Conservation (phyloP, 352 stramenopile genomes). For the Phytopythium oedochilum region DNA sequence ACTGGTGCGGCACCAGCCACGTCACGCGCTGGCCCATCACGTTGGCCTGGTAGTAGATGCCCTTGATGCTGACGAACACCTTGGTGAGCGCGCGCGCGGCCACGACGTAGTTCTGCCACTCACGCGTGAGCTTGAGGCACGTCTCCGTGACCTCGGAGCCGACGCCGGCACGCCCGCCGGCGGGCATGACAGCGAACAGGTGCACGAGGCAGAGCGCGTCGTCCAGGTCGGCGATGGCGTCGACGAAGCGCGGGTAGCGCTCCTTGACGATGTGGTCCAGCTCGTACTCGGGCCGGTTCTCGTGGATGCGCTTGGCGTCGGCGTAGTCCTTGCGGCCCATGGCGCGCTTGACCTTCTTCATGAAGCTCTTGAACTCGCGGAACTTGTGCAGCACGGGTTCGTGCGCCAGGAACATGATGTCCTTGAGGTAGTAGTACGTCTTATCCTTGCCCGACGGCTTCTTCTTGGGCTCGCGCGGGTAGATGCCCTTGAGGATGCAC, state of each 20-base stretch:
- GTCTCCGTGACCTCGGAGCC: conserved; percentile 84
- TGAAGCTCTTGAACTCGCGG: conserved; percentile 96
- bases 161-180: conserved; percentile 67
- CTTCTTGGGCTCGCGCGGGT: conserved; percentile 96
- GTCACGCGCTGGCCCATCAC: conserved; percentile 93
- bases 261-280: conserved; percentile 99
- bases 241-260: conserved; percentile 96
- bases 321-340: conserved; percentile 84
- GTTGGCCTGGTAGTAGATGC: conserved; percentile 98
- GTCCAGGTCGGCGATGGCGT: conserved; percentile 97
- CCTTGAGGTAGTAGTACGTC: conserved; percentile 99
- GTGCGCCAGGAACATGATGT: conserved; percentile 96
- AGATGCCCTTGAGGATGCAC: conserved; percentile 99
- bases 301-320: conserved; percentile 78
- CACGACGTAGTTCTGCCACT: conserved; percentile 97
- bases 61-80: conserved; percentile 99
- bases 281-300: conserved; percentile 91
- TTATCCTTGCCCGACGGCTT: conserved; percentile 94
- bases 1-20: conserved; percentile 98
- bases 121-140: conserved; percentile 90
- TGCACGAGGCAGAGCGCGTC: conserved; percentile 97
- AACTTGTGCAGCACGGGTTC: conserved; percentile 99
- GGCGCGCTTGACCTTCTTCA: conserved; percentile 95
- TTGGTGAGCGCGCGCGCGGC: conserved; percentile 92
- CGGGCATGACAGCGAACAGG: conserved; percentile 96